A percentile compares a stretch with the other conserved stretches of the same genome.
Conservation (phyloP, 768 basidiomycete species). For the Podaxis sp. region DNA sequence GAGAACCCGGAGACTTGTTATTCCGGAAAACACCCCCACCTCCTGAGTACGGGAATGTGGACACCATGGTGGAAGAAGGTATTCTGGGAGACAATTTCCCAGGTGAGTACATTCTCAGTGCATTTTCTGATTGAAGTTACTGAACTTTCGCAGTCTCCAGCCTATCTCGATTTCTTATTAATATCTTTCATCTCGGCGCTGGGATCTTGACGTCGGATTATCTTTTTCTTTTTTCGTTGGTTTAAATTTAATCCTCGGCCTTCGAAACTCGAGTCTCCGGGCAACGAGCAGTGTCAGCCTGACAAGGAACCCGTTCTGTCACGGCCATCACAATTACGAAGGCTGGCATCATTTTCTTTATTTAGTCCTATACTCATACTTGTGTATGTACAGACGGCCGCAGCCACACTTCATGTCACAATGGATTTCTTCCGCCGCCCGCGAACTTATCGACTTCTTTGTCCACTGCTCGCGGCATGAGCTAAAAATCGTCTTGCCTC, state of each 20-base stretch:
- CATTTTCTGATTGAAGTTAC: neutral
- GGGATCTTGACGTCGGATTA: conserved; percentile 10
- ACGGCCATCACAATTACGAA: neutral
- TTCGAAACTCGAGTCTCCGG: neutral
- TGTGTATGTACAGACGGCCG: neutral
- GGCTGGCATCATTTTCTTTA: neutral
- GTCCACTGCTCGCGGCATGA: neutral
- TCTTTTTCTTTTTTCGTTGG: neutral
- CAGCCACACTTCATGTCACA: neutral
- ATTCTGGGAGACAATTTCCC: neutral
- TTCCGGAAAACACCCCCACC: neutral
- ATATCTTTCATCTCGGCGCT: neutral
- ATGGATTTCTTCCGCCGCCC: neutral
- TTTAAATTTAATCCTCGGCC: neutral
- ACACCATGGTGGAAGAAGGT: neutral
- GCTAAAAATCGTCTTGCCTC: neutral
- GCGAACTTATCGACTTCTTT: neutral
- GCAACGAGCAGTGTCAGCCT: neutral
- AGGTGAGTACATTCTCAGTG: neutral
- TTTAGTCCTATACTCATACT: neutral
- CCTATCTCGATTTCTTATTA: neutral
- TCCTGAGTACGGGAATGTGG: neutral
- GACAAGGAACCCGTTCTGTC: neutral
- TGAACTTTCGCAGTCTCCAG: neutral
- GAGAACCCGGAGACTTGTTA: neutral